phyloP scores from a whole-genome alignment of 2,329 filamentous ascomycete species.

The Penicillium aurantiogriseum region DNA sequence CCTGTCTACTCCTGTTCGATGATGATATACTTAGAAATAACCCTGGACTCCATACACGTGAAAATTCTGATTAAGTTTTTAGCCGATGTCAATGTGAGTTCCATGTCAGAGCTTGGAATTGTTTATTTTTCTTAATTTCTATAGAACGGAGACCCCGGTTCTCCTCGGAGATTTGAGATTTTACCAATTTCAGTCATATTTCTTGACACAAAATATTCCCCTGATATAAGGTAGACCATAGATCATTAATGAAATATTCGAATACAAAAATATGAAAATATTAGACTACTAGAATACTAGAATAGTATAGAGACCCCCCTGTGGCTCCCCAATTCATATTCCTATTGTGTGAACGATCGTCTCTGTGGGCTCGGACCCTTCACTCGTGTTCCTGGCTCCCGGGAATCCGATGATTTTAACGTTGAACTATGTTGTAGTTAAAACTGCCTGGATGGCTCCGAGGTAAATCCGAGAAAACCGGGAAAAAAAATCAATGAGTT shows the following conservation, averaged over 20 bases:
- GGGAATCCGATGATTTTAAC: slow-evolving; percentile 1
- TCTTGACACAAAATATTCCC: neutral
- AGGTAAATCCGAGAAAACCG: neutral
- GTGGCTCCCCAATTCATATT: neutral
- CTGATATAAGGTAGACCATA: neutral
- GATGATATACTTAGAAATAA: neutral
- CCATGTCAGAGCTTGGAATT: neutral
- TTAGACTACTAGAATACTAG: neutral
- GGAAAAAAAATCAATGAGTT: neutral
- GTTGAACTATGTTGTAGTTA: neutral
- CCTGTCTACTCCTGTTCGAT: neutral
- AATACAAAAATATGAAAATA: neutral
- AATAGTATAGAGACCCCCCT: neutral
- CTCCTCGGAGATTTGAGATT: neutral
- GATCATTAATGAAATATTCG: neutral
- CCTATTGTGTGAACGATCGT: slow-evolving; percentile 10
- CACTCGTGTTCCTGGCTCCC: slow-evolving; percentile 15
- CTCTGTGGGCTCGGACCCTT: slow-evolving; percentile 10
- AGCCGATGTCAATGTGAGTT: slow-evolving; percentile 5
- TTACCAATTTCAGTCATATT: neutral
- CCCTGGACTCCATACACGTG: neutral
- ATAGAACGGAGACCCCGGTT: neutral
- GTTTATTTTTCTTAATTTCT: neutral
- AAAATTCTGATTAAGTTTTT: slow-evolving; percentile 14
- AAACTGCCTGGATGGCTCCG: neutral